Evolutionary conservation across 2,329 filamentous ascomycete species (phyloP), one percentile per base, ranked within the genome.

Genomic region (Sclerotinia minor): DNA sequence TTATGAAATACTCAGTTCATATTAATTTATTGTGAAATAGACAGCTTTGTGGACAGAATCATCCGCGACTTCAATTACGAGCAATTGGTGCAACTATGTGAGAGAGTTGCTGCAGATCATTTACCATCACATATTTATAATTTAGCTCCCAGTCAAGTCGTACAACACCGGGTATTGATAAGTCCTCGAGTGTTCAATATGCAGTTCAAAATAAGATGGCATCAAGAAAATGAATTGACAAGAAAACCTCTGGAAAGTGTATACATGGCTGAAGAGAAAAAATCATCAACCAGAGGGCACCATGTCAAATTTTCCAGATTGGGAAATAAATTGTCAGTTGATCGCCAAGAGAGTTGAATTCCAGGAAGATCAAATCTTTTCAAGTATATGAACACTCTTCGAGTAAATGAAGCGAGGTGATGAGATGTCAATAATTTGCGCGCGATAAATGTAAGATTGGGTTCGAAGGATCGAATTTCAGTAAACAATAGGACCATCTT

Each of bases 401-500:
- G 5, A 21, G 15, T 9, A 17, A 49, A 24, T 3, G 2, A 26
- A 17, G 32, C n/a, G 29, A 61, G 6, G 21, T 44, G 19, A 19
- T 9, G 44, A 38, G n/a, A 35, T 35, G 21, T 50, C 24, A 5
- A 24, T n/a, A 66, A 35, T 13, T 38, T 29, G 9, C 3, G 17
- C 17, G 5, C n/a, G 13, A 13, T 21, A 26, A 8, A 19, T 24
- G 11, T 15, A 38, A n/a, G n/a, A n/a, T n/a, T n/a, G n/a, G 21
- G 11, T 26, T 32, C 15, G 44, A 24, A n/a, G 17, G 13, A 59
- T 35, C 4, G 17, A 8, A 17, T 17, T 11, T 68, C 52, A 71
- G 15, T n/a, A 47, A 54, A 71, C 9, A 32, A 71, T 24, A 38
- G 64, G 32, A 1, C 61, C 53, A 8, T 32, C 38, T 8, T 32